phyloP scores from a whole-genome alignment of 1,139 yeast genomes.

The Blastobotrys petasosporus region DNA sequence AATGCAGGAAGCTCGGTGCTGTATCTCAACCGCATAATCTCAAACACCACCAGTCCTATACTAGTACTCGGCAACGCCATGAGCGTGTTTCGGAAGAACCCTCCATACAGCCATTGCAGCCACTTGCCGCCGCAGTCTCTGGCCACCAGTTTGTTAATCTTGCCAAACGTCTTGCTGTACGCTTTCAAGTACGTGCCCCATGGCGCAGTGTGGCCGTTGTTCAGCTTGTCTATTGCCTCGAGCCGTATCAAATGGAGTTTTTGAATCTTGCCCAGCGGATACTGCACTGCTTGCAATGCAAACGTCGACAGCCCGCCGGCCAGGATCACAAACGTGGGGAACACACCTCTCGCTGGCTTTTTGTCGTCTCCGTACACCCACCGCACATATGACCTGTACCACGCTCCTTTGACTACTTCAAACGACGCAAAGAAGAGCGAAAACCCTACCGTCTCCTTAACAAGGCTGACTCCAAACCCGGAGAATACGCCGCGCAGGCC shows the following conservation, averaged over 20 bases:
- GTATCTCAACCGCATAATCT: slow-evolving; percentile 58
- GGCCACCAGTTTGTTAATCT: slow-evolving; percentile 48
- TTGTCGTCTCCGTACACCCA: slow-evolving; percentile 17
- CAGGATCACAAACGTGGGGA: slow-evolving; percentile 65
- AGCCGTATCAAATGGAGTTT: slow-evolving; percentile 70
- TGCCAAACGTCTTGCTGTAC: slow-evolving; percentile 64
- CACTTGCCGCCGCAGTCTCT: slow-evolving; percentile 50
- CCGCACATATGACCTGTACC: slow-evolving; percentile 21
- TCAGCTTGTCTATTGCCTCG: slow-evolving; percentile 63
- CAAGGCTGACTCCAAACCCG: slow-evolving; percentile 68
- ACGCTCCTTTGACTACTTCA: slow-evolving; percentile 60
- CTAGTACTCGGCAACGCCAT: slow-evolving; percentile 84
- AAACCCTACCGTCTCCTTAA: slow-evolving; percentile 81
- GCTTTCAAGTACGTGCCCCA: slow-evolving; percentile 46
- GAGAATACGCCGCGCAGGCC: slow-evolving; percentile 87
- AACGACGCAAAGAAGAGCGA: slow-evolving; percentile 81
- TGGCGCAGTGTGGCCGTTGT: slow-evolving; percentile 11
- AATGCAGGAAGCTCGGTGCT: slow-evolving; percentile 15
- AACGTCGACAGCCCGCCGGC: slow-evolving; percentile 90
- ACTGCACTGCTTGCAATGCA: slow-evolving; percentile 69
- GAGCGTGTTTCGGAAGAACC: slow-evolving; percentile 65
- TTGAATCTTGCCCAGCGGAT: slow-evolving; percentile 76
- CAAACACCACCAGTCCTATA: slow-evolving; percentile 77
- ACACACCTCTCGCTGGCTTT: slow-evolving; percentile 37
- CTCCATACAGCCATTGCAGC: slow-evolving; percentile 67